A percentile compares a stretch with the other conserved stretches of the same genome.
These are phyloP conservation scores for Phytophthora quininea DNA, from an alignment of 352 stramenopile species.

Conservation along the genomic window DNA sequence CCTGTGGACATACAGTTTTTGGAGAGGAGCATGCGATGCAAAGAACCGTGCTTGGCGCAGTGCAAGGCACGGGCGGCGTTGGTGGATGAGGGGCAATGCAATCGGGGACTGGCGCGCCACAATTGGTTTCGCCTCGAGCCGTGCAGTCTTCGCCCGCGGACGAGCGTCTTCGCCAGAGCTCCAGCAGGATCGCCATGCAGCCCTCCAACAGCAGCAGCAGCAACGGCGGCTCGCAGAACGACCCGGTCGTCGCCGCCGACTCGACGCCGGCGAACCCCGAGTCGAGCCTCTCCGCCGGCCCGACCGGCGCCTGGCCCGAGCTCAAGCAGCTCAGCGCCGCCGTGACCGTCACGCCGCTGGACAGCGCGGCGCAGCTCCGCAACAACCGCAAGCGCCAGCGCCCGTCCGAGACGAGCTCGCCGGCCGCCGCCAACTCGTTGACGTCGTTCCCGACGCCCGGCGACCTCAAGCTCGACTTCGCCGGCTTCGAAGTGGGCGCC, in stretches of 20 bases:
- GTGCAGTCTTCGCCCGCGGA: conserved; percentile 12
- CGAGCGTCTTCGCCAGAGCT: not conserved
- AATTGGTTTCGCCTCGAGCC: conserved; percentile 34
- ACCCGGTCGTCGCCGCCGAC: conserved; percentile 15
- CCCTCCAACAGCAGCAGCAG: conserved; percentile 11
- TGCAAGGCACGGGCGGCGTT: conserved; percentile 2
- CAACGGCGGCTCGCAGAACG: conserved; percentile 5
- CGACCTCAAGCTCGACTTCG: conserved; percentile 72
- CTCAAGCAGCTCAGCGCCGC: conserved; percentile 35
- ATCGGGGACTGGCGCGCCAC: conserved; percentile 12
- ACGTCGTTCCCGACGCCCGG: conserved; percentile 37
- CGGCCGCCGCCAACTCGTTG: conserved; percentile 8
- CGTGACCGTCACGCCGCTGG: conserved; percentile 37
- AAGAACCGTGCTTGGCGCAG: conserved; percentile 30
- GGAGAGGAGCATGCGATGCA: conserved; percentile 17
- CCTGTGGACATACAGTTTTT: conserved; percentile 31
- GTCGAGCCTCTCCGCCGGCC: conserved; percentile 10
- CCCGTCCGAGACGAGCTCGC: conserved; percentile 16
- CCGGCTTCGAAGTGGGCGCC: conserved; percentile 47
- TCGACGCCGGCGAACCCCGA: conserved; percentile 5
- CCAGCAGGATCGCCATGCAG: conserved; percentile 22
- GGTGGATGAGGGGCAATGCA: not conserved
- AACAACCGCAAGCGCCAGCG: conserved; percentile 45
- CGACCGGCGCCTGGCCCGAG: conserved; percentile 30
- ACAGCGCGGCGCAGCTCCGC: conserved; percentile 32